These are phyloP conservation scores for Eucalyptus marginata DNA, from an alignment of 345 rosid species.

Conservation along the genomic window DNA sequence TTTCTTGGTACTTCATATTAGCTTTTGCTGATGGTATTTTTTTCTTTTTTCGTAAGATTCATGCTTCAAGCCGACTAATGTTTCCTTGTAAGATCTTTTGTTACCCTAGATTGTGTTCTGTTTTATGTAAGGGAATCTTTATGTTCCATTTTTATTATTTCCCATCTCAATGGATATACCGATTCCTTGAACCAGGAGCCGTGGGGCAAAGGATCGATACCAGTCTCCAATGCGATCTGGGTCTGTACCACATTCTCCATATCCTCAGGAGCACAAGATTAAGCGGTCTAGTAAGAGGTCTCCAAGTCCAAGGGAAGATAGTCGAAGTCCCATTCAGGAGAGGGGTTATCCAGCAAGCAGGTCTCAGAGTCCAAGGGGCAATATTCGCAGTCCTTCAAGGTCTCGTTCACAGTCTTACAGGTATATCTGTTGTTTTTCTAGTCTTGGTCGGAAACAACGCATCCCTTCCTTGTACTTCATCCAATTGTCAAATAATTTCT, in stretches of 20 bases:
- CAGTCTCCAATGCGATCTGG: conserved; percentile 37
- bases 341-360: conserved; percentile 20
- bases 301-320: conserved; percentile 36
- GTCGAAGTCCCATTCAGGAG: conserved; percentile 20
- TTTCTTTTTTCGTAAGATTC: background rate
- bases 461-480: background rate
- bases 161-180: background rate
- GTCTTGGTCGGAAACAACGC: background rate
- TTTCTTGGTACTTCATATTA: background rate
- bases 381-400: conserved; percentile 27
- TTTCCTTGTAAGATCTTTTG: background rate
- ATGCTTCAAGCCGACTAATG: background rate
- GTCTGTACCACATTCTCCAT: conserved; percentile 46
- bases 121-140: background rate
- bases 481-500: background rate
- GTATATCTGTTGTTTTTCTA: conserved; percentile 8
- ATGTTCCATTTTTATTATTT: background rate
- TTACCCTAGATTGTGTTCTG: background rate
- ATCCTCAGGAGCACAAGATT: conserved; percentile 32
- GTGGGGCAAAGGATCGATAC: conserved; percentile 22
- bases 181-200: conserved; percentile 24
- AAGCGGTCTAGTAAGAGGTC: conserved; percentile 25
- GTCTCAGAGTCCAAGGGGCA: conserved; percentile 35
- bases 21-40: background rate
- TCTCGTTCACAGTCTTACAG: conserved; percentile 40